Base-by-base conservation (phyloP, 2,329 filamentous ascomycete genomes). In the Cordyceps sp. region DNA sequence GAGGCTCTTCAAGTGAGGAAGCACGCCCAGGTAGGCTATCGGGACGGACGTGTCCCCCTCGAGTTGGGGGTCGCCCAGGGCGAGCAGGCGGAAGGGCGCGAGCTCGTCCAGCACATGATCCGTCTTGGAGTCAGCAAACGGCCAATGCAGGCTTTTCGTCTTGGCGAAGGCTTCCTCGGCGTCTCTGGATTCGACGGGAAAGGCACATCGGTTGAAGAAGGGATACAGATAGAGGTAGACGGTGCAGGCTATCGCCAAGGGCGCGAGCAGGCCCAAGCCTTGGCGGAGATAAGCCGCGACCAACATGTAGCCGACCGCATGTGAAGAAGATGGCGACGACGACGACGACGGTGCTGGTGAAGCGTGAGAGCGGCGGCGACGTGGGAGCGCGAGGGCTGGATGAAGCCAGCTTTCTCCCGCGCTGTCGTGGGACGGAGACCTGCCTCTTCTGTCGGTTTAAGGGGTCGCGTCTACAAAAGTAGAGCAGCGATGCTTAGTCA, bases 41-140 rank as follows among this genome's bases (percentile, higher is more conserved):
- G 77, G 79, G 18, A 94, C 76, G 6, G 82, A 85, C 3, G 79
- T 84, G 49, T 93, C 83, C 44, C 88, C 88, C 57, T 96, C 88
- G 33, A 96, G 70, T 53, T 96, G 88, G 5, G 88, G 88, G 52
- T 96, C 88, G 37, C 81, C 88, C 16, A 96, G 70, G 1, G 85
- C 75, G 12, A 96, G 75, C 4, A 96, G 71, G 36, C 88, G 72
- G 47, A 96, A 93, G 1, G 85, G 83, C 4, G 84, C 82, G 44
- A 43, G 44, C 31, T 45, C 47, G 14, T 41, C 43, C 18, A 39
- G 45, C 26, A 38, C 32, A n/a, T 43, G 39, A 2, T 43, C 36
- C 6, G 40, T 6, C 6, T 43, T 27, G 17, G 40, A 34, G 36
- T 41, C 41, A n/a, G 41, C 42, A 24, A 44, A 53, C 2, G 55